Conservation (phyloP, 73 alveolate genomes). For the Stentor coeruleus region DNA sequence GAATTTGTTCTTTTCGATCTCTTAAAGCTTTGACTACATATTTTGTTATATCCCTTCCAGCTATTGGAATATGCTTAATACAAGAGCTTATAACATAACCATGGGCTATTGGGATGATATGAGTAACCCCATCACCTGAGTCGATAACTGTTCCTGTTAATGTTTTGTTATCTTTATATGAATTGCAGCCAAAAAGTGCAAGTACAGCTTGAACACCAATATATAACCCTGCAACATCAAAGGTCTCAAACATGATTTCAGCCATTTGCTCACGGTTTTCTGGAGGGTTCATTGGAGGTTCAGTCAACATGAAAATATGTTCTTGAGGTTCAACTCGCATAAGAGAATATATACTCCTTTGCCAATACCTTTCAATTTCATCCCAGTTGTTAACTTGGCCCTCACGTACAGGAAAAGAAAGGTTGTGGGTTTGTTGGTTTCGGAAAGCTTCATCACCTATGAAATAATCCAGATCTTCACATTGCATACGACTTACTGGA, state of each 20-base stretch:
- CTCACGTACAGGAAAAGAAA: constrained; percentile 62
- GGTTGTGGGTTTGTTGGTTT: constrained; percentile 56
- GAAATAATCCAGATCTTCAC: constrained; percentile 85
- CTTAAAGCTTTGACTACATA: constrained; percentile 65
- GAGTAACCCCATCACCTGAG: constrained; percentile 98
- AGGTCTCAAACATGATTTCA: constrained; percentile 94
- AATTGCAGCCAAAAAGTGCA: constrained; percentile 86
- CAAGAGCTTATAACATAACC: constrained; percentile 96
- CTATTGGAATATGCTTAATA: constrained; percentile 95
- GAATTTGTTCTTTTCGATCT: constrained; percentile 87
- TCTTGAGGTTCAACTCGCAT: constrained; percentile 89
- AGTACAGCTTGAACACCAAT: constrained; percentile 97
- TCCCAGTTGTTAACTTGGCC: constrained; percentile 96
- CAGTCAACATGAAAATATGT: constrained; percentile 90
- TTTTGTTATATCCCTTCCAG: constrained; percentile 93
- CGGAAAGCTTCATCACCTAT: constrained; percentile 95
- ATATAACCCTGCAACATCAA: constrained; percentile 91
- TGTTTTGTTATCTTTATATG: constrained; percentile 41
- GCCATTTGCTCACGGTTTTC: constrained; percentile 99
- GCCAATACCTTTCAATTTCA: constrained; percentile 97
- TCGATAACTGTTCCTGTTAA: constrained; percentile 96
- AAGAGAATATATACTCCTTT: constrained; percentile 69
- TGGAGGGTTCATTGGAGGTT: constrained; percentile 99
- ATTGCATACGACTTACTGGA: constrained; percentile 32
- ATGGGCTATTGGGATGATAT: constrained; percentile 87